phyloP scores from a whole-genome alignment of 805 yeast species.

The Cyberlindnera samutprakarnensis region DNA sequence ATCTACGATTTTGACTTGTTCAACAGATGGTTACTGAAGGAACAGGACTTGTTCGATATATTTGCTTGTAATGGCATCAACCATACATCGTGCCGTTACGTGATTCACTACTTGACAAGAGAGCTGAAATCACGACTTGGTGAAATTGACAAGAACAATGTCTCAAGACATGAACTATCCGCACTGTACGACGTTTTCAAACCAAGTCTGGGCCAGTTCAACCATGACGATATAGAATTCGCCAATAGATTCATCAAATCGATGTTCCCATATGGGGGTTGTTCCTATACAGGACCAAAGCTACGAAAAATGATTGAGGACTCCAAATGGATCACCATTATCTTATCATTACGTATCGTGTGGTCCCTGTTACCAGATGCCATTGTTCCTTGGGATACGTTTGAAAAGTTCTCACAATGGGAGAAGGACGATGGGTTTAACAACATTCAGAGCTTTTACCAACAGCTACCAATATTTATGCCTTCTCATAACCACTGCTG shows the following conservation, averaged over 20 bases:
- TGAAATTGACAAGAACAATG: slow-evolving; percentile 10
- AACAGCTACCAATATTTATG: slow-evolving; percentile 25
- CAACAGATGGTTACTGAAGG: slow-evolving; percentile 20
- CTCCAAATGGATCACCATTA: slow-evolving; percentile 21
- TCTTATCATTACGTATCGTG: slow-evolving; percentile 24
- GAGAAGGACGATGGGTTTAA: slow-evolving; percentile 19
- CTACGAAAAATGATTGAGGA: slow-evolving; percentile 19
- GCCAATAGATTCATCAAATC: slow-evolving; percentile 22
- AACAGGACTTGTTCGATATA: slow-evolving; percentile 19
- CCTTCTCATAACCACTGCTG: slow-evolving; percentile 30
- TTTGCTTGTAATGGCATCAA: slow-evolving; percentile 18
- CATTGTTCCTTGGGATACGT: slow-evolving; percentile 29
- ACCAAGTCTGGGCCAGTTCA: slow-evolving; percentile 28
- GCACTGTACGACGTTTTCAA: slow-evolving; percentile 24
- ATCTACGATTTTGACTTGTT: slow-evolving; percentile 26
- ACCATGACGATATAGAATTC: slow-evolving; percentile 22
- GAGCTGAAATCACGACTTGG: slow-evolving; percentile 22
- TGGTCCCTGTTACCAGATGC: slow-evolving; percentile 29
- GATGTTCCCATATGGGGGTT: slow-evolving; percentile 31
- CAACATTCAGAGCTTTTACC: slow-evolving; percentile 26
- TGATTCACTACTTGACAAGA: slow-evolving; percentile 26
- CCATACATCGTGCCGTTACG: slow-evolving; percentile 27
- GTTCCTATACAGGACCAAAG: slow-evolving; percentile 26
- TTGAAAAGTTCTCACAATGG: slow-evolving; percentile 20
- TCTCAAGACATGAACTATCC: slow-evolving; percentile 17